A percentile compares a stretch with the other conserved stretches of the same genome.
These are phyloP conservation scores for Leishmania mexicana DNA, from an alignment of 208 protist species.

Conservation along the genomic window DNA sequence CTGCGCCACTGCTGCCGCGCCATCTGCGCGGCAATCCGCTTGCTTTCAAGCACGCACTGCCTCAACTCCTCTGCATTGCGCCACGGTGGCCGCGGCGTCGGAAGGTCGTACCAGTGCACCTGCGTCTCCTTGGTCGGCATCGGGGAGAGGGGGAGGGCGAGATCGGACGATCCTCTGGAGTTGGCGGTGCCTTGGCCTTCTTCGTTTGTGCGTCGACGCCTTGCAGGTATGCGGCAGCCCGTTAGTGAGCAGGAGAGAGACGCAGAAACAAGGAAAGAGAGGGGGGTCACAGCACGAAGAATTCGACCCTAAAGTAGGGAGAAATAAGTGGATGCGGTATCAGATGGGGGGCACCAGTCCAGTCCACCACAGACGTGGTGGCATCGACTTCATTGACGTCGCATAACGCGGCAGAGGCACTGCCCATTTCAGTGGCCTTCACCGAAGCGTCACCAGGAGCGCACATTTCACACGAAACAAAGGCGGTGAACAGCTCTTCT, in stretches of 20 bases:
- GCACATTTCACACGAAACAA: neutral
- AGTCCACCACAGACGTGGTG: neutral
- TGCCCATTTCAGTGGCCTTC: neutral
- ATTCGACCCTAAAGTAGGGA: neutral
- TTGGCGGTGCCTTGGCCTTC: neutral
- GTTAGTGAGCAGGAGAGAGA: neutral
- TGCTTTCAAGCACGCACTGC: conserved; percentile 17
- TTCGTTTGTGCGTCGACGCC: neutral
- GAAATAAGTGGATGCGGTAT: neutral
- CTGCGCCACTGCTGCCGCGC: conserved; percentile 7
- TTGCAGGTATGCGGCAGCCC: neutral
- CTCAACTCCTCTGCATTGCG: conserved; percentile 14
- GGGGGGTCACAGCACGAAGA: neutral
- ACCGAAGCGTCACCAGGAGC: neutral
- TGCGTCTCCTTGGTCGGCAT: conserved; percentile 32
- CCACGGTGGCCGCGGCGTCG: conserved; percentile 22
- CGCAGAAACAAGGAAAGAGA: neutral
- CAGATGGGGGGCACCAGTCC: neutral
- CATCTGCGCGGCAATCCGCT: neutral
- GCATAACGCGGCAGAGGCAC: neutral
- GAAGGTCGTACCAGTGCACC: conserved; percentile 35
- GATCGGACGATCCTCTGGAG: neutral
- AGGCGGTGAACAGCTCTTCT: neutral
- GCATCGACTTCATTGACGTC: neutral
- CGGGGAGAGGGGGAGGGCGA: neutral